A percentile compares a stretch with the other conserved stretches of the same genome.
These are phyloP conservation scores for Ceratorhiza oryzae-sativae DNA, from an alignment of 1,284 basidiomycete species.

Conservation along the genomic window DNA sequence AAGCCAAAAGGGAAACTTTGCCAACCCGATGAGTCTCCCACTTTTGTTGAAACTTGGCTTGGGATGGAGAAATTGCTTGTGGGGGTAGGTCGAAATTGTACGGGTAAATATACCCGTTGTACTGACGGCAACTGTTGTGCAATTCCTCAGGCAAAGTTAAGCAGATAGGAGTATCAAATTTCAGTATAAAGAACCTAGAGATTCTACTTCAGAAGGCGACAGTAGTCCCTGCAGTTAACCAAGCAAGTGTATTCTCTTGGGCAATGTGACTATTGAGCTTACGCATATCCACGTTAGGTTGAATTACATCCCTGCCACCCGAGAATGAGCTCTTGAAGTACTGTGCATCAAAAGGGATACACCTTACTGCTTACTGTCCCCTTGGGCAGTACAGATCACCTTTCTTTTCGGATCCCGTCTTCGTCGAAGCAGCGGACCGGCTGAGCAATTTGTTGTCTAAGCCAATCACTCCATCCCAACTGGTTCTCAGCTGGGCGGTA, in stretches of 20 bases:
- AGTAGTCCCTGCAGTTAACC: slow-evolving; percentile 51
- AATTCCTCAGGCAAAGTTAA: slow-evolving; percentile 46
- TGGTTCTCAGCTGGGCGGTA: slow-evolving; percentile 62
- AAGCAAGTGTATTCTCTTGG: slow-evolving; percentile 42
- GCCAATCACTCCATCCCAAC: slow-evolving; percentile 59
- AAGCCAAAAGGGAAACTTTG: slow-evolving; percentile 46
- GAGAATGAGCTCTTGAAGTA: slow-evolving; percentile 63
- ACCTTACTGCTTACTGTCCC: slow-evolving; percentile 72
- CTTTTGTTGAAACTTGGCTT: slow-evolving; percentile 57
- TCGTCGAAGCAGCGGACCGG: slow-evolving; percentile 57
- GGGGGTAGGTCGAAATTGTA: slow-evolving; percentile 42
- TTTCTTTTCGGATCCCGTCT: slow-evolving; percentile 53
- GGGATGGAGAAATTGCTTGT: slow-evolving; percentile 55
- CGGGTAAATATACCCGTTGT: background rate
- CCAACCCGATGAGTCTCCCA: slow-evolving; percentile 43
- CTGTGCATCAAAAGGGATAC: slow-evolving; percentile 65
- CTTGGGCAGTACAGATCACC: slow-evolving; percentile 58
- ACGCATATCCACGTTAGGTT: slow-evolving; percentile 46
- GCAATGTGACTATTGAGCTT: background rate
- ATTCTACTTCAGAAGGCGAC: slow-evolving; percentile 47
- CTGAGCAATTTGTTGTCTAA: slow-evolving; percentile 47
- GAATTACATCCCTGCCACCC: slow-evolving; percentile 66
- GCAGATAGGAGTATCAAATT: slow-evolving; percentile 49
- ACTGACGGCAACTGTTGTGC: background rate
- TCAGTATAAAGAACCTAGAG: slow-evolving; percentile 39